Base-by-base conservation (phyloP, 768 basidiomycete genomes). In the Russula emetica region DNA sequence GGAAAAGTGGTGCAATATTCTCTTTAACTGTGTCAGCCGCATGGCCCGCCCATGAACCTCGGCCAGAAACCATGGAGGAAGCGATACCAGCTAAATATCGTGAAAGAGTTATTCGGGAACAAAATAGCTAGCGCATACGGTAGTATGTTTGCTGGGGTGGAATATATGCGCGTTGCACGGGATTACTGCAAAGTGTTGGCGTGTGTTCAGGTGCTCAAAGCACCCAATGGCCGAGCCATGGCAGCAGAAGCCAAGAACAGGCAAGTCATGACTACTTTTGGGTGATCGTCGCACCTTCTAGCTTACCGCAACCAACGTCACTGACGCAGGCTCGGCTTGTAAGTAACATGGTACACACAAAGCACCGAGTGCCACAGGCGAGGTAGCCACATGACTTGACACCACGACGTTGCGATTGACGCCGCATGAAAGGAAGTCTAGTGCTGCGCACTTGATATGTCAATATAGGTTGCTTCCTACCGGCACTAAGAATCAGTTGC, bases 161-260 rank as follows among this genome's bases (percentile, higher is more conserved):
- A 36, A 38, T 55, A 55, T 61, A 61, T 61, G 60, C 60, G 60
- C 45, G 44, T 49, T 36, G n/a, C 7, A 54, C 20, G 20, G 8
- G 42, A 20, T n/a, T 45, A 13, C 36, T 36, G 36, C 14, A 11
- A 47, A 11, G 22, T 22, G 44, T 45, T 10, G 44, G 44, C 8
- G 20, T 45, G 1, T 47, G 45, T n/a, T 44, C 44, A 44, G n/a
- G 20, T 7, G 44, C 20, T n/a, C 2, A 3, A 24, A 28, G 10
- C 22, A 51, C 26, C 6, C 11, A 40, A 20, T 16, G 24, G 2
- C 32, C 18, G 55, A 16, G 42, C 18, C 14, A 34, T 34, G 18
- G n/a, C 2, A 7, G 18, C 14, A 5, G 9, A 36, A 22, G 6
- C 9, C 13, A 55, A 40, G 10, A 11, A 50, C 45, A 28, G 45